These are phyloP conservation scores for Solanum hybrid DNA, from an alignment of 305 asterid species.

Conservation along the genomic window DNA sequence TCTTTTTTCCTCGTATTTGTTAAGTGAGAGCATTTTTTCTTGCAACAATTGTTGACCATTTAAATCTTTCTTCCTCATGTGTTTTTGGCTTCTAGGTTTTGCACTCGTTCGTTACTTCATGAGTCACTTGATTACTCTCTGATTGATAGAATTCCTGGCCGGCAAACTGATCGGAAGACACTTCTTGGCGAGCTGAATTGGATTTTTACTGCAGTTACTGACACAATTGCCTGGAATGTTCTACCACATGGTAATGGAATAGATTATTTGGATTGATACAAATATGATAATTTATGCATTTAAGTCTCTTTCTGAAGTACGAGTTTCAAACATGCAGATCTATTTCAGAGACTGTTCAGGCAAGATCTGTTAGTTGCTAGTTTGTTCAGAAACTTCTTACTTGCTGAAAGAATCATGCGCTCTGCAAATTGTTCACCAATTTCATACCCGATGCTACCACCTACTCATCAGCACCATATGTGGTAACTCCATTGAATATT, in stretches of 20 bases:
- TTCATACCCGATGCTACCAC: conserved; percentile 84
- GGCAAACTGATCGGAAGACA: conserved; percentile 98
- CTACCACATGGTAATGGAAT: conserved; percentile 83
- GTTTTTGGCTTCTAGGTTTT: conserved; percentile 55
- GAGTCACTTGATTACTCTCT: conserved; percentile 83
- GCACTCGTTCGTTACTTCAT: conserved; percentile 82
- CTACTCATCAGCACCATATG: conserved; percentile 98
- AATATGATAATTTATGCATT: conserved; percentile 2
- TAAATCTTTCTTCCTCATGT: background rate
- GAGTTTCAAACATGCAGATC: conserved; percentile 46
- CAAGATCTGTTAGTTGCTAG: conserved; percentile 39
- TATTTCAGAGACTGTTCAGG: conserved; percentile 89
- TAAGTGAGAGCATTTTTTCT: background rate
- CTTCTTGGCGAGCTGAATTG: conserved; percentile 99
- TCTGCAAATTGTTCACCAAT: conserved; percentile 97
- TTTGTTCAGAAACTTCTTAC: conserved; percentile 31
- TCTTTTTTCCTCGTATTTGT: background rate
- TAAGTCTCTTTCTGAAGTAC: conserved; percentile 14
- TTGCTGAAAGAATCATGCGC: conserved; percentile 97
- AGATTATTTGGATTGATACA: background rate
- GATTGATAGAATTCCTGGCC: conserved; percentile 95
- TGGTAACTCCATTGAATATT: conserved; percentile 43
- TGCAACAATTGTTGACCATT: background rate
- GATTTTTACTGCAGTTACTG: conserved; percentile 99
- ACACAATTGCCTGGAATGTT: conserved; percentile 99